Percentiles rank a stretch among this genome's conserved stretches.
Evolutionary conservation across 768 basidiomycete genomes (phyloP).

Genomic region (Lentinus brumalis): DNA sequence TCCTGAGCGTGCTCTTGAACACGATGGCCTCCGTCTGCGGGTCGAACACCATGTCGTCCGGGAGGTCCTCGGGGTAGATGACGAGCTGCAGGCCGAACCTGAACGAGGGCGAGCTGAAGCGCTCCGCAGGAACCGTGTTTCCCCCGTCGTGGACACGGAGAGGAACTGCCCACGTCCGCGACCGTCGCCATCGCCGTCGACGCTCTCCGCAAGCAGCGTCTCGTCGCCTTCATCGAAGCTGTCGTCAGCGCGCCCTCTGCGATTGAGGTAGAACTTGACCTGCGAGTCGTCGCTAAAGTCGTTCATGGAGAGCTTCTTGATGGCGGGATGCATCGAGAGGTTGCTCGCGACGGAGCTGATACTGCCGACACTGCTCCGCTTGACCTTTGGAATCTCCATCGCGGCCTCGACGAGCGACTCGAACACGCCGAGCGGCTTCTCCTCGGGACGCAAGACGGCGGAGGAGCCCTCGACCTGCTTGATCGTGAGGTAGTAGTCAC

Average conservation of each 20-base stretch:
- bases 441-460: slow-evolving; percentile 67
- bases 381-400: slow-evolving; percentile 83
- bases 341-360: slow-evolving; percentile 94
- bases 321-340: slow-evolving; percentile 93
- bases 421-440: slow-evolving; percentile 88
- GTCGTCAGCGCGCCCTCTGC: slow-evolving; percentile 50
- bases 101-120: slow-evolving; percentile 81
- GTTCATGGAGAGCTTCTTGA: slow-evolving; percentile 92
- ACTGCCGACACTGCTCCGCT: slow-evolving; percentile 90
- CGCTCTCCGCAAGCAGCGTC: slow-evolving; percentile 40
- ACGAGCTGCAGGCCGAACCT: slow-evolving; percentile 86
- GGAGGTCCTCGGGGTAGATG: slow-evolving; percentile 88
- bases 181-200: slow-evolving; percentile 33
- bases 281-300: slow-evolving; percentile 97
- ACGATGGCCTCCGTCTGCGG: slow-evolving; percentile 91
- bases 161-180: slow-evolving; percentile 38
- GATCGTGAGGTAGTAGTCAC: slow-evolving; percentile 84
- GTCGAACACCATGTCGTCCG: slow-evolving; percentile 95
- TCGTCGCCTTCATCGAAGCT: slow-evolving; percentile 48
- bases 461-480: slow-evolving; percentile 91
- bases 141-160: slow-evolving; percentile 41
- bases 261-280: slow-evolving; percentile 95
- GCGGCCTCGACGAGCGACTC: slow-evolving; percentile 82
- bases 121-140: slow-evolving; percentile 59
- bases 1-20: slow-evolving; percentile 73